Base-by-base conservation (phyloP, 75 land plant genomes). In the Pinus taeda region DNA sequence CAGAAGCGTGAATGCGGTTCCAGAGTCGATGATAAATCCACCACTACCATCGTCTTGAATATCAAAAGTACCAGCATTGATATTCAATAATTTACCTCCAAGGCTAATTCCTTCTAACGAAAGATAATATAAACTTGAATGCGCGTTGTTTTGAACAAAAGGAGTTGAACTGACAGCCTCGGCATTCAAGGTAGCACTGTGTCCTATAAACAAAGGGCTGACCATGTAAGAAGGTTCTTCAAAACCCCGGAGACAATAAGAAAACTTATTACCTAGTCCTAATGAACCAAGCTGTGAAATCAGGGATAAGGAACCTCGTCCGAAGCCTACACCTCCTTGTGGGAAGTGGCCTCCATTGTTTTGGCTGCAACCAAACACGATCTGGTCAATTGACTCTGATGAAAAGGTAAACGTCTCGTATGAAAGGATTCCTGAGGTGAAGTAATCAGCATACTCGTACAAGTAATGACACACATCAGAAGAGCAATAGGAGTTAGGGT, bases 361-460 rank as follows among this genome's bases (percentile, higher is more conserved):
- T 22, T 81, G 76, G 6, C 80, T 76, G 29, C 76, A 81, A 15
- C 86, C 86, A 55, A 84, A 84, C 13, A 76, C 79, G 24, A 84
- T 53, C 3, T 29, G 4, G 8, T 36, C 7, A 21, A 59, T 30
- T 39, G 6, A 39, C 42, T 37, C 3, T 3, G 42, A 39, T 4
- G 5, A 39, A 39, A 39, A 4, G 42, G 79, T 71, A 4, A 33
- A 33, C 1, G 33, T 33, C 33, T 84, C 83, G 56, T 74, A 21
- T 15, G 76, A 17, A 9, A 84, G 55, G 2, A 15, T 60, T 0
- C 85, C 79, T 15, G 57, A 24, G 58, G 83, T 80, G 13, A 36
- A 84, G 2, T 66, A 70, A 77, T 84, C 85, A 15, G 83, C 83
- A 74, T 84, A 1, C 33, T 33, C 2, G 33, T 33, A 33, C 1